Percentiles rank a stretch among this genome's conserved stretches.
Conservation (phyloP, 2,329 filamentous ascomycete species). For the Aspergillus sp. region DNA sequence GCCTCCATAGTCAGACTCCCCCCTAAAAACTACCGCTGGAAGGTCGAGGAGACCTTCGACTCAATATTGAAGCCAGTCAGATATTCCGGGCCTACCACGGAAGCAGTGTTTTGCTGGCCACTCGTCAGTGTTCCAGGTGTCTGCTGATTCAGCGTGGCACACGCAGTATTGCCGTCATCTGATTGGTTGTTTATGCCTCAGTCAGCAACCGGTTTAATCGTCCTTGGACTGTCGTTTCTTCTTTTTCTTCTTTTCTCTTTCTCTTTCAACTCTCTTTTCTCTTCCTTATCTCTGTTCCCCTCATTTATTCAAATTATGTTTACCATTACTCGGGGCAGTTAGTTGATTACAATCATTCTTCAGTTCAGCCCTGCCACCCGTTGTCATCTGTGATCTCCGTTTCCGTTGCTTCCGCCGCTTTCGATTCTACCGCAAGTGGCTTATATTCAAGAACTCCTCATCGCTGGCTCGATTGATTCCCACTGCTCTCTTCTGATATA, state of each 20-base stretch:
- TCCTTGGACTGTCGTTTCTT: neutral
- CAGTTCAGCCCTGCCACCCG: neutral
- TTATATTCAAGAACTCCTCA: neutral
- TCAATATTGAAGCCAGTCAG: too few species aligned
- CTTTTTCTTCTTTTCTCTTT: neutral
- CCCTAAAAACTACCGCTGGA: too few species aligned
- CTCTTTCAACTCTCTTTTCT: neutral
- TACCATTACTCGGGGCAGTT: neutral
- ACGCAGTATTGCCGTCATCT: neutral
- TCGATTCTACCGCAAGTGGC: neutral
- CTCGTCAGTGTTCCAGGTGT: neutral
- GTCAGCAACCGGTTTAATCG: neutral
- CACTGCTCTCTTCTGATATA: neutral
- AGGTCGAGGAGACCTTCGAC: too few species aligned
- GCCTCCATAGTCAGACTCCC: too few species aligned
- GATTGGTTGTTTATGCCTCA: neutral
- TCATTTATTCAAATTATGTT: neutral
- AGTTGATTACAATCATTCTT: neutral
- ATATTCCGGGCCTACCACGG: too few species aligned
- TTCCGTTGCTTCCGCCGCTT: neutral
- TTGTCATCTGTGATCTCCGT: neutral
- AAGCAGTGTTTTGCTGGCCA: too few species aligned
- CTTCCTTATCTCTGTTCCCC: neutral
- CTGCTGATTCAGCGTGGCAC: neutral
- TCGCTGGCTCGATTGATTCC: conserved; percentile 7